phyloP scores from a whole-genome alignment of 148 eudicot species.

The Cornus suecica region DNA sequence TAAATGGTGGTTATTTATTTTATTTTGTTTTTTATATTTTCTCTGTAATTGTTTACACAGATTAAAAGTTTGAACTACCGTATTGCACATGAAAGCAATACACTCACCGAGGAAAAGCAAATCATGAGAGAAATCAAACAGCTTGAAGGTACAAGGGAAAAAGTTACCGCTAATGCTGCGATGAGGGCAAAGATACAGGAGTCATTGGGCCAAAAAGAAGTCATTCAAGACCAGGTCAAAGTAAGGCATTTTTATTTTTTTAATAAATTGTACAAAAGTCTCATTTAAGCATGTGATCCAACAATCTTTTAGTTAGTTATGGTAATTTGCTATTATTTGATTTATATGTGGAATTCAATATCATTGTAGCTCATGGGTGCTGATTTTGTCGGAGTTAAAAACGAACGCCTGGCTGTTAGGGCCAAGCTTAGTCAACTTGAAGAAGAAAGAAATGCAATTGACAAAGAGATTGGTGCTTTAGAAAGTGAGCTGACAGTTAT shows the following conservation, averaged over 20 bases:
- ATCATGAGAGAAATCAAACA: constrained; percentile 66
- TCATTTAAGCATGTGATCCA: not conserved
- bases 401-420: constrained; percentile 49
- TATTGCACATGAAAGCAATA: constrained; percentile 70
- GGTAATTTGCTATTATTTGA: not conserved
- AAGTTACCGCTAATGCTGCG: constrained; percentile 72
- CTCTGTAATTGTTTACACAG: constrained; percentile 29
- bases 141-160: constrained; percentile 65
- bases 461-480: constrained; percentile 36
- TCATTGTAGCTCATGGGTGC: constrained; percentile 59
- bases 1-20: not conserved
- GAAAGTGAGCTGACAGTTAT: constrained; percentile 35
- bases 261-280: not conserved
- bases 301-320: not conserved
- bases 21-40: not conserved
- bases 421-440: constrained; percentile 43
- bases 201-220: constrained; percentile 62
- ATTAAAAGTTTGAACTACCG: constrained; percentile 62
- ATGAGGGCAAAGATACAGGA: constrained; percentile 71
- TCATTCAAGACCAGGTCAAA: constrained; percentile 82
- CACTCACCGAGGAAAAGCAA: constrained; percentile 79
- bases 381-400: constrained; percentile 72
- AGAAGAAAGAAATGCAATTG: constrained; percentile 35
- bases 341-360: constrained; percentile 1
- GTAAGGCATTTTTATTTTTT: constrained; percentile 36